phyloP scores from a whole-genome alignment of 805 yeast species.

The Starmera amethionina region DNA sequence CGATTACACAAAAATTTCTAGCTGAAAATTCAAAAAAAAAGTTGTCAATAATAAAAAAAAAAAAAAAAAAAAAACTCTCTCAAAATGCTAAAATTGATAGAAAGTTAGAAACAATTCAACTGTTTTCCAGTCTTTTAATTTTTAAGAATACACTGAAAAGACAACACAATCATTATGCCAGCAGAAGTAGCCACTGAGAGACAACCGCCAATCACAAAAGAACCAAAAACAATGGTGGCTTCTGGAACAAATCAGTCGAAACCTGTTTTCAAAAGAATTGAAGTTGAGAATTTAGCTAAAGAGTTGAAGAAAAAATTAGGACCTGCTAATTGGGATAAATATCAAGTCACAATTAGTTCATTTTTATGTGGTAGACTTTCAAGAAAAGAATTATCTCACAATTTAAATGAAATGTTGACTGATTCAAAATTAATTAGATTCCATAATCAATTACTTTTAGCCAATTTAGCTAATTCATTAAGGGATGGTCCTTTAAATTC shows the following conservation, averaged over 20 bases:
- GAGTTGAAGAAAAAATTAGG: slow-evolving; percentile 72
- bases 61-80: no score
- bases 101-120: no score
- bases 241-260: not conserved
- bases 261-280: slow-evolving; percentile 30
- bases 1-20: no score
- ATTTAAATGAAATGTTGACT: slow-evolving; percentile 42
- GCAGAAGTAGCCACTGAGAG: not conserved
- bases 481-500: slow-evolving; percentile 64
- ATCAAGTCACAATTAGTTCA: slow-evolving; percentile 67
- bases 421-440: slow-evolving; percentile 30
- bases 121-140: not conserved
- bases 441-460: slow-evolving; percentile 77
- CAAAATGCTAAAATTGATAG: no score
- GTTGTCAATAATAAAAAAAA: no score
- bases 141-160: no score
- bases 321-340: slow-evolving; percentile 60
- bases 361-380: slow-evolving; percentile 76
- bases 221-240: not conserved
- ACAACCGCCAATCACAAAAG: not conserved
- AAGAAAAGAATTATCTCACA: slow-evolving; percentile 57
- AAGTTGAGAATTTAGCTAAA: slow-evolving; percentile 55
- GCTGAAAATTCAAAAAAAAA: no score
- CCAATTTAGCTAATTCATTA: slow-evolving; percentile 77
- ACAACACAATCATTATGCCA: not conserved